Percentiles rank a stretch among this genome's conserved stretches.
These are phyloP conservation scores for Diutina sp. DNA, from an alignment of 1,139 yeast species.

Conservation along the genomic window DNA sequence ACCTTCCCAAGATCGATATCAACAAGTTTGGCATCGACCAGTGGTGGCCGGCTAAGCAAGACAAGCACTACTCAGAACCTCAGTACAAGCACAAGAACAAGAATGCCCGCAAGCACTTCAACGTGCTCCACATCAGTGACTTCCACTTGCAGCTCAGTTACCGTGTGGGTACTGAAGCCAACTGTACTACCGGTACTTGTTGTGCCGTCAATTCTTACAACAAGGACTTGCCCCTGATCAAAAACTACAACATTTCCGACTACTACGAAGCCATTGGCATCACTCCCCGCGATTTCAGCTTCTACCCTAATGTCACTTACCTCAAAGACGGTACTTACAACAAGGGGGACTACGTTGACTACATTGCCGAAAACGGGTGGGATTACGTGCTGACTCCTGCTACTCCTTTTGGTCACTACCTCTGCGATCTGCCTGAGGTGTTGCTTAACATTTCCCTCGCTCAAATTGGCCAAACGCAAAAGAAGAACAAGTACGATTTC, in stretches of 20 bases:
- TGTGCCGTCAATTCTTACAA: conserved; percentile 24
- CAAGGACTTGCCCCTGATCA: conserved; percentile 13
- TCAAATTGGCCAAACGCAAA: conserved; percentile 21
- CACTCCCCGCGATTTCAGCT: conserved; percentile 10
- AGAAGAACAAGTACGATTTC: conserved; percentile 34
- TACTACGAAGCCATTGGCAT: conserved; percentile 7
- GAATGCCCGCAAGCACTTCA: conserved; percentile 19
- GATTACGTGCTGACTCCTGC: conserved; percentile 37
- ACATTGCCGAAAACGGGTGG: conserved; percentile 25
- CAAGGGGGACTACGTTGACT: conserved; percentile 27
- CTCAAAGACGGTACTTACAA: conserved; percentile 19
- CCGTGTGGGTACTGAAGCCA: conserved; percentile 44
- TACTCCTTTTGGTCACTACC: conserved; percentile 45
- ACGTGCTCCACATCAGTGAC: conserved; percentile 56
- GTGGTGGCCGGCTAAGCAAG: conserved; percentile 8
- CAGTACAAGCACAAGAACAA: conserved; percentile 6
- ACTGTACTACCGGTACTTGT: conserved; percentile 41
- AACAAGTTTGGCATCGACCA: conserved; percentile 5
- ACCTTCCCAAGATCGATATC: conserved; percentile 7
- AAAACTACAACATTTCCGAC: conserved; percentile 20
- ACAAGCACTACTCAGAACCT: conserved; percentile 5
- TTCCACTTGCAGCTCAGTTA: conserved; percentile 51
- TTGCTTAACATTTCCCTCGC: conserved; percentile 43
- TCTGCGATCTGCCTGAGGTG: conserved; percentile 53
- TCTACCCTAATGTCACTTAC: conserved; percentile 26